Base-by-base conservation (phyloP, 495 filamentous ascomycete genomes). In the Aspergillus ellipticus region DNA sequence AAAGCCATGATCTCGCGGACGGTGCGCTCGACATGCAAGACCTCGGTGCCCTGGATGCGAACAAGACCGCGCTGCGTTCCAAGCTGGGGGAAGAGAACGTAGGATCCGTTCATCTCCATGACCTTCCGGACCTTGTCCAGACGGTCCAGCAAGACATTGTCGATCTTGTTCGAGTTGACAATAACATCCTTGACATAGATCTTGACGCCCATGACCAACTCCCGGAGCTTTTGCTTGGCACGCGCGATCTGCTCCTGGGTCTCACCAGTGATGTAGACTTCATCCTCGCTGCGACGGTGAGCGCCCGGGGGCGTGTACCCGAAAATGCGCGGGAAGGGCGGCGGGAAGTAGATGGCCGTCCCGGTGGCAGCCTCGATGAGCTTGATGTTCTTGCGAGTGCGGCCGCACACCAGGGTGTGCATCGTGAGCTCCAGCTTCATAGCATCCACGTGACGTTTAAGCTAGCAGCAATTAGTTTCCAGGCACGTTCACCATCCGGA, bases 121-220 rank as follows among this genome's bases (percentile, higher is more conserved):
- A 98, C 96, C 80, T 96, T 96, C 55, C 91, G 87, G 28, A 97
- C 89, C 67, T 97, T 97, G 69, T 97, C 93, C 65, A 97, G 79
- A 11, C 95, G 88, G 51, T 88, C 86, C 16, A 97, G 85, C 47
- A 97, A 66, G 56, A 98, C 91, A 67, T 88, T 92, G 69, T 98
- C 94, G 48, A 97, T 88, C 73, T 98, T 98, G 66, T 87, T 84
- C 15, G 88, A 78, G 11, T 91, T 87, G 43, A 98, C 83, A 50
- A 86, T 78, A 17, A 92, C 89, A 67, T 96, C 89, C 70, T 97
- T 98, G 55, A 96, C 87, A 55, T 87, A 97, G 45, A 93, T 82
- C 61, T 93, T 89, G 22, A 88, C 89, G 15, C 81, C 81, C 73
- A 82, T 67, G 22, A 95, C 87, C 17, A 94, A 70, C 56, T 96